These are phyloP conservation scores for Diutina sp. DNA, from an alignment of 1,139 yeast species.

Conservation along the genomic window DNA sequence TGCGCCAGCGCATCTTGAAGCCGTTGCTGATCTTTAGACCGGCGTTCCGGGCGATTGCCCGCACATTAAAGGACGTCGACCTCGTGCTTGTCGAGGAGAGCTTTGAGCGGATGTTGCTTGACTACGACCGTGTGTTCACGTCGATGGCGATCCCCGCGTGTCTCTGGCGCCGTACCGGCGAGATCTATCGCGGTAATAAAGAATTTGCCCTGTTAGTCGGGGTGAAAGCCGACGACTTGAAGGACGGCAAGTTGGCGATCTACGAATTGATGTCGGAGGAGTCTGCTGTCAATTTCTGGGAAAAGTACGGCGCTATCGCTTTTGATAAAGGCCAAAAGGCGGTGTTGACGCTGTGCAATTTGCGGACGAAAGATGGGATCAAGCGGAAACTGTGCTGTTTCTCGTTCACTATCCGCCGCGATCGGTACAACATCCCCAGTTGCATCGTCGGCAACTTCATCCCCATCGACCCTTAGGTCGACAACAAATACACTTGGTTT, in stretches of 20 bases:
- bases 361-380: conserved; percentile 75
- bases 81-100: conserved; percentile 86
- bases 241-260: conserved; percentile 86
- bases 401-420: conserved; percentile 87
- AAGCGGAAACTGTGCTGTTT: conserved; percentile 82
- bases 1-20: conserved; percentile 77
- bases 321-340: conserved; percentile 95
- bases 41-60: conserved; percentile 87
- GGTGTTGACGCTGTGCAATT: conserved; percentile 80
- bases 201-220: conserved; percentile 94
- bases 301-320: conserved; percentile 92
- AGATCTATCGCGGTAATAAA: conserved; percentile 87
- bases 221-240: conserved; percentile 81
- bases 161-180: conserved; percentile 95
- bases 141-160: conserved; percentile 98
- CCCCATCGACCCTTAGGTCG: conserved; percentile 46
- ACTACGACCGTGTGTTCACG: conserved; percentile 90
- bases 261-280: conserved; percentile 95
- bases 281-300: conserved; percentile 98
- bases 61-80: conserved; percentile 84
- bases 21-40: conserved; percentile 85
- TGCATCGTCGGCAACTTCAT: conserved; percentile 95
- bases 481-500: too few species aligned
- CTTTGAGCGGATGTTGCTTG: conserved; percentile 85
- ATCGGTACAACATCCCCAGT: conserved; percentile 87